These are phyloP conservation scores for Chlorella vulgaris DNA, from an alignment of 139 green algal genomes.

Conservation along the genomic window DNA sequence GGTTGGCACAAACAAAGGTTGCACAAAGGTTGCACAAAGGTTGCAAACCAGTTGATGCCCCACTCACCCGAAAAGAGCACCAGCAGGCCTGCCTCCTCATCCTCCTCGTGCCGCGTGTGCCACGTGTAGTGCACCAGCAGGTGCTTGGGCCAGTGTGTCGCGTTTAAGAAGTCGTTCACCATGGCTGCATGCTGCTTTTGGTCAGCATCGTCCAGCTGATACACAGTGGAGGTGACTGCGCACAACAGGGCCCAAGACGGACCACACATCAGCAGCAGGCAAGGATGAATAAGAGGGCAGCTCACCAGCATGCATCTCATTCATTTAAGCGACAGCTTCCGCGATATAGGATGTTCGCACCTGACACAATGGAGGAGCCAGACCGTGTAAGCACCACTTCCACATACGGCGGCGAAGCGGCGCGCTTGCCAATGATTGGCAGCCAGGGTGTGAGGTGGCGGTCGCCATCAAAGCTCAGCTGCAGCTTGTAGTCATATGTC, in stretches of 20 bases:
- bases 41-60: no score
- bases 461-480: constrained; percentile 47
- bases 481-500: constrained; percentile 53
- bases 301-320: not conserved
- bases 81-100: constrained; percentile 61
- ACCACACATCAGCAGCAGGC: not conserved
- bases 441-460: constrained; percentile 76
- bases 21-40: not conserved
- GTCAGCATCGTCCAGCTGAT: constrained; percentile 47
- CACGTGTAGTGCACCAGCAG: constrained; percentile 71
- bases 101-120: constrained; percentile 54
- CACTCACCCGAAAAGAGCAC: constrained; percentile 57
- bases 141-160: constrained; percentile 79
- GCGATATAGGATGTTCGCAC: not conserved
- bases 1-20: not conserved
- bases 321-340: not conserved
- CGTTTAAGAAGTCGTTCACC: constrained; percentile 64
- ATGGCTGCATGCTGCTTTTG: constrained; percentile 47
- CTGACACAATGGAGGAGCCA: constrained; percentile 61
- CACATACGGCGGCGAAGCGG: constrained; percentile 57
- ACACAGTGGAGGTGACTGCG: constrained; percentile 34
- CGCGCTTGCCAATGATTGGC: constrained; percentile 57
- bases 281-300: not conserved
- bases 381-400: constrained; percentile 58
- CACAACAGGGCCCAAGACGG: not conserved